A percentile compares a stretch with the other conserved stretches of the same genome.
Evolutionary conservation across 208 protist genomes (phyloP).

Genomic region (Tritrichomonas foetus): DNA sequence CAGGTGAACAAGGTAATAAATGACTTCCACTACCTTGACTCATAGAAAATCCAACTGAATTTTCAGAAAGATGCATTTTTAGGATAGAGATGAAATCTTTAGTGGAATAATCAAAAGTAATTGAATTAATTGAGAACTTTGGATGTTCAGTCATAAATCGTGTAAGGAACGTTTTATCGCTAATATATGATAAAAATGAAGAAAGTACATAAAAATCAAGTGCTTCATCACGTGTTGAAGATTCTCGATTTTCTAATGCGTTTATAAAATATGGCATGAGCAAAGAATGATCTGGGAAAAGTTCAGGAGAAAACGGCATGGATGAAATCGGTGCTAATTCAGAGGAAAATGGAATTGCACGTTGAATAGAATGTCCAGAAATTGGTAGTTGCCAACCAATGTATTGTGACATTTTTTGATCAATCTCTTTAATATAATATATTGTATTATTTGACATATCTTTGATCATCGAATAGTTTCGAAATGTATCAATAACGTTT

Average conservation of each 20-base stretch:
- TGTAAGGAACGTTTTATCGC: not conserved
- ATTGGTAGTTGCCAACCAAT: not conserved
- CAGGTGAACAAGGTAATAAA: not conserved
- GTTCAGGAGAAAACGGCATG: not conserved
- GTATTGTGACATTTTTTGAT: not conserved
- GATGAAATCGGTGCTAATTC: not conserved
- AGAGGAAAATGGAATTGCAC: not conserved
- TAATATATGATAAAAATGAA: not conserved
- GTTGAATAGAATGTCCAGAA: not conserved
- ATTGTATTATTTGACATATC: not conserved
- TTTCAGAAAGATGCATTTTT: not conserved
- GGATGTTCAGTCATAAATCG: not conserved
- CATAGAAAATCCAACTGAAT: not conserved
- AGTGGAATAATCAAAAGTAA: not conserved
- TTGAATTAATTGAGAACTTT: not conserved
- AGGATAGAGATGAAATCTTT: not conserved
- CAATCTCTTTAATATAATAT: not conserved
- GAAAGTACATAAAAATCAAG: not conserved
- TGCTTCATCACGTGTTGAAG: not conserved
- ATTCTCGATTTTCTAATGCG: not conserved
- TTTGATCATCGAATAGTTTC: not conserved
- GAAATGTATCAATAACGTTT: not conserved
- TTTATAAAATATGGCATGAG: not conserved
- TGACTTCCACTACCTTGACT: not conserved
- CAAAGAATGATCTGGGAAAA: not conserved